phyloP scores from a whole-genome alignment of 129 eudicot species.

The Pseudognaphalium luteoalbum region DNA sequence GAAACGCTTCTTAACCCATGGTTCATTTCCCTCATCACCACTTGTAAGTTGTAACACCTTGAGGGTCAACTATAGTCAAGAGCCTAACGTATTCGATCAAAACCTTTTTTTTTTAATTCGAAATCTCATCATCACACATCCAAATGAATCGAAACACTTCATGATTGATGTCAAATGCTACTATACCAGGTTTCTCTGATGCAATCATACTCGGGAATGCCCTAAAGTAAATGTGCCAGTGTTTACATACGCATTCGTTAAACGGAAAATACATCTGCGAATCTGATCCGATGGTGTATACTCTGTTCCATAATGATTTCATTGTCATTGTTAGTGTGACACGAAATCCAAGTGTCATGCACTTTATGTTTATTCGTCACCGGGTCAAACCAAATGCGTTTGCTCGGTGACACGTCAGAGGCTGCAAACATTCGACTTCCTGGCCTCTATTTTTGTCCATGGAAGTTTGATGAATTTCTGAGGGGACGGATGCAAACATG shows the following conservation, averaged over 20 bases:
- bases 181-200: conserved; percentile 18
- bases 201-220: conserved; percentile 13
- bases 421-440: conserved; percentile 1
- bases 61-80: conserved; percentile 33
- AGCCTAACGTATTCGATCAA: conserved; percentile 28
- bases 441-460: conserved; percentile 14
- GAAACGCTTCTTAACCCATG: conserved; percentile 33
- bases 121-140: conserved; percentile 21
- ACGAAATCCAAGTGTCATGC: conserved; percentile 35
- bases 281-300: conserved; percentile 27
- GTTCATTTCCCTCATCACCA: conserved; percentile 18
- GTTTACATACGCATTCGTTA: conserved; percentile 22
- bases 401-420: conserved; percentile 21
- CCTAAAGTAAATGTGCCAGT: conserved; percentile 34
- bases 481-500: conserved; percentile 37
- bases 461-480: conserved; percentile 34
- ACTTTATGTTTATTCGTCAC: conserved; percentile 32
- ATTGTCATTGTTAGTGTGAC: not conserved
- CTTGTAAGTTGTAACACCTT: conserved; percentile 18
- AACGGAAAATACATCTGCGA: conserved; percentile 27
- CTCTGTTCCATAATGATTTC: conserved; percentile 32
- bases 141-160: conserved; percentile 28
- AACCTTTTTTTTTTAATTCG: conserved; percentile 27
- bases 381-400: conserved; percentile 38
- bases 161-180: conserved; percentile 20